phyloP scores from a whole-genome alignment of 352 stramenopile genomes.

The Vaucheria bursata region DNA sequence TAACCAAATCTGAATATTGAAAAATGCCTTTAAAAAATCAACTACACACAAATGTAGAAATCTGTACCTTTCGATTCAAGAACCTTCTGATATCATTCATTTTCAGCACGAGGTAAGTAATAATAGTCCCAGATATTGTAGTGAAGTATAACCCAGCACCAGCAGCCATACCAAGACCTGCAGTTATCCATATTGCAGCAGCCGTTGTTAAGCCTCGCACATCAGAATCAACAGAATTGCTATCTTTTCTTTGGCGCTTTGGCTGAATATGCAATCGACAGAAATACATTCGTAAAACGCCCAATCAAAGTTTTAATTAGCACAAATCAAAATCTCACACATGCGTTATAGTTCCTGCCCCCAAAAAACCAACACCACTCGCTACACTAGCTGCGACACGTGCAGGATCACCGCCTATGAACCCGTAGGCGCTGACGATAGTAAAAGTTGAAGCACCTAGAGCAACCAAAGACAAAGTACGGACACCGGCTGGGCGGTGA shows the following conservation, averaged over 20 bases:
- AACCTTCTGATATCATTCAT: constrained; percentile 15
- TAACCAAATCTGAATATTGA: too few species aligned
- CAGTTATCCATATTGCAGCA: constrained; percentile 48
- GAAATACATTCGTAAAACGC: not conserved
- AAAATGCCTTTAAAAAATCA: too few species aligned
- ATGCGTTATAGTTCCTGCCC: constrained; percentile 25
- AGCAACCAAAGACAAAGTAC: constrained; percentile 28
- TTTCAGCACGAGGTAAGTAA: constrained; percentile 40
- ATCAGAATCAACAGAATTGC: constrained; percentile 6
- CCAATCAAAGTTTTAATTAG: too few species aligned
- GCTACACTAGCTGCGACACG: constrained; percentile 44
- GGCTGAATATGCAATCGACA: not conserved
- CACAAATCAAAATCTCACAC: not conserved
- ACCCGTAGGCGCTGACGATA: constrained; percentile 33
- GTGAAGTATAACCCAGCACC: constrained; percentile 42
- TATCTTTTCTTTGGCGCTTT: not conserved
- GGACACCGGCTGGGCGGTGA: constrained; percentile 38
- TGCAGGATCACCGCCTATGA: constrained; percentile 31
- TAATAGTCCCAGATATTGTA: constrained; percentile 23
- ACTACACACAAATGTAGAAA: too few species aligned
- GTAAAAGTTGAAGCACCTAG: constrained; percentile 46
- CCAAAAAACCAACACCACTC: constrained; percentile 46
- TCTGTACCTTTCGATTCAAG: not conserved
- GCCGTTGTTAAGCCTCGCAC: constrained; percentile 46
- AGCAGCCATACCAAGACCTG: constrained; percentile 42